These are phyloP conservation scores for Casuarina cunninghamiana DNA, from an alignment of 306 rosid genomes.

Conservation along the genomic window DNA sequence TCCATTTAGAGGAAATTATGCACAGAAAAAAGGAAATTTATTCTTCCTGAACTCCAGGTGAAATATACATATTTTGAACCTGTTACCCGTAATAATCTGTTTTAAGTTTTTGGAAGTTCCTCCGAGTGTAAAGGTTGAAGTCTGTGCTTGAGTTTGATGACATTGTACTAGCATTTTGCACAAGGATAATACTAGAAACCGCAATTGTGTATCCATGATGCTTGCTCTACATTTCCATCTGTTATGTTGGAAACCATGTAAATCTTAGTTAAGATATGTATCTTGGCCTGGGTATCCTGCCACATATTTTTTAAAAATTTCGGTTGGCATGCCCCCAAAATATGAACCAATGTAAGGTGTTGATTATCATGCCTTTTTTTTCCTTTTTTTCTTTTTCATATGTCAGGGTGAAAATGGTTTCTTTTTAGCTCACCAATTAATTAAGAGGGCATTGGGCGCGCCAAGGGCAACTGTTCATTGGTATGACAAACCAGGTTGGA, in stretches of 20 bases:
- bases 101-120: neutral
- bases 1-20: neutral
- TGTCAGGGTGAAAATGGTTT: slow-evolving; percentile 69
- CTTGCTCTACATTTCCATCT: neutral
- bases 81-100: neutral
- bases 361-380: neutral
- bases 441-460: slow-evolving; percentile 55
- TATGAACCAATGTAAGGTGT: neutral
- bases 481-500: slow-evolving; percentile 90
- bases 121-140: neutral
- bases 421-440: slow-evolving; percentile 69
- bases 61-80: neutral
- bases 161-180: neutral
- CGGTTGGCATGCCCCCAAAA: neutral
- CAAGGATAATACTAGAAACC: neutral
- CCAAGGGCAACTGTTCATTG: slow-evolving; percentile 86
- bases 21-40: too few species aligned
- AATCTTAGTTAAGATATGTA: neutral
- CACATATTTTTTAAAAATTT: neutral
- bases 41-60: too few species aligned
- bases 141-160: neutral
- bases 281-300: neutral
- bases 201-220: neutral
- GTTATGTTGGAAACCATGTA: neutral
- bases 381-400: neutral